Evolutionary conservation across 768 basidiomycete species (phyloP), one percentile per base, ranked within the genome.

Genomic region (Vararia minispora): DNA sequence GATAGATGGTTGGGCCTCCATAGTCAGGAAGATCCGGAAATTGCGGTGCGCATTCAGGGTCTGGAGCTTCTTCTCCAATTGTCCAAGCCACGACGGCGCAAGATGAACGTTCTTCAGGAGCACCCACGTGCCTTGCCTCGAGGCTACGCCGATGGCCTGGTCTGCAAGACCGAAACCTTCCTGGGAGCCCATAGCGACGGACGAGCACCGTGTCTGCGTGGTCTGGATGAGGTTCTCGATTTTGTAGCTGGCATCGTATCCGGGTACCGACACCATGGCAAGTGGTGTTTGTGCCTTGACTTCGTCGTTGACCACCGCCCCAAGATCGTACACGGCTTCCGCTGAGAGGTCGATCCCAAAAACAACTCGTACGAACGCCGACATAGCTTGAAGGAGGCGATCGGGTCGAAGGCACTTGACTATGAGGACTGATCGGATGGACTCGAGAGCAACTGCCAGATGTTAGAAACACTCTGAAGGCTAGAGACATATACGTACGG

Each of bases 231-330:
- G 71, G 48, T 79, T 80, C 50, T 95, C 91, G 27, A 95, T 87
- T 34, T 86, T 77, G 58, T 92, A 98, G 58, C 91, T 94, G n/a
- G 95, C 95, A 55, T 99, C 95, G 53, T 95, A 94, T 12, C 95
- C 95, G 2, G 88, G 78, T 3, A 99, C 90, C 5, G 94, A 97
- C 22, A 91, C 76, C 34, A 99, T 65, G 3, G 90, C 86, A 18
- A 98, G 63, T 1, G 95, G 92, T 0, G 88, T 88, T 3, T 73
- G 68, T 2, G 90, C 71, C 3, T 73, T 69, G 23, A 91, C 73
- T 54, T 98, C 90, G 50, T 83, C 71, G 6, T 67, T 49, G 20
- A 97, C 88, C 65, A 97, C 81, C 7, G 60, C 57, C 14, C 71
- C 69, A 20, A 99, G 73, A 38, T 91, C 83, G 54, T 79, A 87